Evolutionary conservation across 73 alveolate genomes (phyloP).

Genomic region (Symbiodinium pilosum): DNA sequence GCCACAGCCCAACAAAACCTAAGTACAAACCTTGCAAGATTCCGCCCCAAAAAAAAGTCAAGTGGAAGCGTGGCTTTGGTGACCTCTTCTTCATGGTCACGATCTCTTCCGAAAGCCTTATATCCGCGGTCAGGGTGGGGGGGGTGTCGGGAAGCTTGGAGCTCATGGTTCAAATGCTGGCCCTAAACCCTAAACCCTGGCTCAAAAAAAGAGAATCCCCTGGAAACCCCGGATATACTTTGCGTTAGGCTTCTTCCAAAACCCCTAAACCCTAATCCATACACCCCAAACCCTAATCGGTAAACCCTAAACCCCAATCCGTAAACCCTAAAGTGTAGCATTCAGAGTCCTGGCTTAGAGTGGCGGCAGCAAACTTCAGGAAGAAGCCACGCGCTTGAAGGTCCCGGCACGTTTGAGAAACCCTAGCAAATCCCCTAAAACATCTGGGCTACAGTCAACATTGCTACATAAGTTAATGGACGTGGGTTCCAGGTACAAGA

Average conservation of each 20-base stretch:
- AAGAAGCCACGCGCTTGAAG: no score
- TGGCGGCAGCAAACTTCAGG: no score
- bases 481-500: no score
- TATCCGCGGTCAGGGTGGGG: background rate
- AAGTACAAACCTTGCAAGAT: no score
- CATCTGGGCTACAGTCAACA: no score
- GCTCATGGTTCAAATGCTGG: background rate
- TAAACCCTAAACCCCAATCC: background rate
- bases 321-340: background rate
- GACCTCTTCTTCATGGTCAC: background rate
- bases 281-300: background rate
- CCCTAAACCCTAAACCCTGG: background rate
- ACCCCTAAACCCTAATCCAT: background rate
- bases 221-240: no score
- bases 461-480: no score
- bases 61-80: background rate
- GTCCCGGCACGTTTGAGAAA: no score
- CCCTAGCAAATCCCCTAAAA: no score
- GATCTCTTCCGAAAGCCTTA: background rate
- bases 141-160: background rate
- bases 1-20: no score
- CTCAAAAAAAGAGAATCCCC: background rate
- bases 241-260: background rate
- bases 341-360: no score
- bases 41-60: no score